Percentiles rank a stretch among this genome's conserved stretches.
Evolutionary conservation across 441 rosid species (phyloP).

Genomic region (Populus hybrid): DNA sequence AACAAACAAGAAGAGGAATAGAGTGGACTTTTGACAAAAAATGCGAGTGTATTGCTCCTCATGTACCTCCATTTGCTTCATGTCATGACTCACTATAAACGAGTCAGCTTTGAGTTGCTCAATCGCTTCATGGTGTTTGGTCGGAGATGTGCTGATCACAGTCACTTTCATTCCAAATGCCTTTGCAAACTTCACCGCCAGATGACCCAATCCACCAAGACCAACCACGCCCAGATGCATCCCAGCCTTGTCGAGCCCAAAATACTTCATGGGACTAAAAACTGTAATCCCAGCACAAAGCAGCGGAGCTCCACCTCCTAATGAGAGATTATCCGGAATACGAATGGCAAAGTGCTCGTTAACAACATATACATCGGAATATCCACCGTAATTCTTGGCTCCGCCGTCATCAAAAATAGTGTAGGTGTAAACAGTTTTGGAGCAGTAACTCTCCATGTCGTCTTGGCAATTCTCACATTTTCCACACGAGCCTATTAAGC

Average conservation of each 20-base stretch:
- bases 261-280: constrained; percentile 37
- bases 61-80: constrained; percentile 23
- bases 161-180: constrained; percentile 38
- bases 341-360: constrained; percentile 26
- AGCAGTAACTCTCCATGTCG: not conserved
- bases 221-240: constrained; percentile 39
- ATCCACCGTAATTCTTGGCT: constrained; percentile 30
- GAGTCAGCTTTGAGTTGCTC: constrained; percentile 33
- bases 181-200: constrained; percentile 40
- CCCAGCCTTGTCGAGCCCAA: constrained; percentile 28
- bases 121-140: constrained; percentile 30
- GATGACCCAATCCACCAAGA: constrained; percentile 41
- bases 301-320: constrained; percentile 28
- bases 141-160: constrained; percentile 29
- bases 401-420: constrained; percentile 16
- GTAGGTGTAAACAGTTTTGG: not conserved
- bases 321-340: constrained; percentile 24
- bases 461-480: not conserved
- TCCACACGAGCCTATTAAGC: not conserved
- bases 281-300: constrained; percentile 36
- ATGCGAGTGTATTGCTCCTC: not conserved
- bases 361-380: constrained; percentile 23
- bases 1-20: not conserved
- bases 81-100: constrained; percentile 24
- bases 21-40: not conserved